Conservation (phyloP, 1,284 basidiomycete genomes). For the Marasmius tenuissimus region DNA sequence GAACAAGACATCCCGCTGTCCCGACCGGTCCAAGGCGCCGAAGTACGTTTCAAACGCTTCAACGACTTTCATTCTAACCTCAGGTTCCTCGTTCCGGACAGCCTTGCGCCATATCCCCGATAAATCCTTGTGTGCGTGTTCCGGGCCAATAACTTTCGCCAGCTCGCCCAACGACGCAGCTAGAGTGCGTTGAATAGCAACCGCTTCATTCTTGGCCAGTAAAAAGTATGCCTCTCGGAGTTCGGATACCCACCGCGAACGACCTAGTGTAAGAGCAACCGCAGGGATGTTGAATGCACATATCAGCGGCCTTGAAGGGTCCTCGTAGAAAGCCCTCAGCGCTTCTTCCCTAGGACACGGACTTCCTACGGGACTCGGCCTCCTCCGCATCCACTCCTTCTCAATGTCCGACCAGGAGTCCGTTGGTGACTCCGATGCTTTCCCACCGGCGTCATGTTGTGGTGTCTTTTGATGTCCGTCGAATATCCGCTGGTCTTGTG, state of each 20-base stretch:
- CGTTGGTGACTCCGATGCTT: neutral
- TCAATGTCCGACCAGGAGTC: slow-evolving; percentile 7
- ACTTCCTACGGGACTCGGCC: slow-evolving; percentile 5
- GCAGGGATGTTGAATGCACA: slow-evolving; percentile 96
- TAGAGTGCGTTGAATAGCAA: slow-evolving; percentile 74
- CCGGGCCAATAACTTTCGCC: slow-evolving; percentile 80
- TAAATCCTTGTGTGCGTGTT: slow-evolving; percentile 71
- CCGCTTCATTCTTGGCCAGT: slow-evolving; percentile 57
- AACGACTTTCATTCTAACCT: slow-evolving; percentile 70
- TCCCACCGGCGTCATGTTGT: neutral
- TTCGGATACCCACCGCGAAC: slow-evolving; percentile 68
- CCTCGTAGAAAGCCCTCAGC: slow-evolving; percentile 45
- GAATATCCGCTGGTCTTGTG: slow-evolving; percentile 37
- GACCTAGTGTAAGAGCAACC: slow-evolving; percentile 83
- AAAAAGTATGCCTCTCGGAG: slow-evolving; percentile 71
- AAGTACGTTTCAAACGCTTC: slow-evolving; percentile 67
- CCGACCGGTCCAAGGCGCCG: slow-evolving; percentile 49
- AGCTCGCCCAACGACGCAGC: slow-evolving; percentile 90
- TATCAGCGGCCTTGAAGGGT: slow-evolving; percentile 78
- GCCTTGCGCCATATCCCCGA: slow-evolving; percentile 72
- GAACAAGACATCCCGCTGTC: slow-evolving; percentile 49
- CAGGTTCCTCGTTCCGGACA: slow-evolving; percentile 59
- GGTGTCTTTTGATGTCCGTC: slow-evolving; percentile 31
- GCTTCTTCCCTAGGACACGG: slow-evolving; percentile 17
- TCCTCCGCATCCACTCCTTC: slow-evolving; percentile 10